Base-by-base conservation (phyloP, 2,329 filamentous ascomycete species). In the Trichoderma sp. region DNA sequence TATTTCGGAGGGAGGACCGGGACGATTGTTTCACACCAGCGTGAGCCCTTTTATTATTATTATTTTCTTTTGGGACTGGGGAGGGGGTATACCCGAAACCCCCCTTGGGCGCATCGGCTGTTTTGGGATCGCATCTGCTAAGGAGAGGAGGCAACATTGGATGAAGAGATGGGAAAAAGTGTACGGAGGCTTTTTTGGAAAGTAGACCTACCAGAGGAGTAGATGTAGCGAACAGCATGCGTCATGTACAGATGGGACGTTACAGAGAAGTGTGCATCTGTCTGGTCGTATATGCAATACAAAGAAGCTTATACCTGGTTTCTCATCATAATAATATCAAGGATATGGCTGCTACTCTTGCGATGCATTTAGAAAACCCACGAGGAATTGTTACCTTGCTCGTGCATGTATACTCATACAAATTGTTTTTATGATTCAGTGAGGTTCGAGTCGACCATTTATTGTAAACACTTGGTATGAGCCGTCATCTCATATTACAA, bases 1-100 rank as follows among this genome's bases (percentile, higher is more conserved):
- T 30, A 78, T 74, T 28, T 24, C 72, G 64, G 74, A 74, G 53
- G 72, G 74, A 73, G 74, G 75, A 70, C 60, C 61, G 57, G 73
- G 72, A 71, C 67, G 72, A 74, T 75, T 75, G n/a, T 67, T 73
- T 73, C 72, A 72, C 74, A 75, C 69, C 71, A 75, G 73, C 72
- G 75, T 76, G 72, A 73, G 70, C 76, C 74, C 74, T 43, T 73
- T 73, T 34, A n/a, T 72, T 66, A 73, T 73, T 75, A 73, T 73
- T 73, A 12, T 71, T 73, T 73, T 74, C 47, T 58, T 70, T 73
- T 60, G 73, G 75, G 75, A 73, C 72, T 60, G 74, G 75, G 70
- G 72, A 71, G 67, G 65, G 64, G 63, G 51, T 47, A 53, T 69
- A 64, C 69, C 73, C 68, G 69, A 73, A 62, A 57, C 61, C 73